Base-by-base conservation (phyloP, 371 early-diverging fungal species). In the Basidiobolus meristosporus region DNA sequence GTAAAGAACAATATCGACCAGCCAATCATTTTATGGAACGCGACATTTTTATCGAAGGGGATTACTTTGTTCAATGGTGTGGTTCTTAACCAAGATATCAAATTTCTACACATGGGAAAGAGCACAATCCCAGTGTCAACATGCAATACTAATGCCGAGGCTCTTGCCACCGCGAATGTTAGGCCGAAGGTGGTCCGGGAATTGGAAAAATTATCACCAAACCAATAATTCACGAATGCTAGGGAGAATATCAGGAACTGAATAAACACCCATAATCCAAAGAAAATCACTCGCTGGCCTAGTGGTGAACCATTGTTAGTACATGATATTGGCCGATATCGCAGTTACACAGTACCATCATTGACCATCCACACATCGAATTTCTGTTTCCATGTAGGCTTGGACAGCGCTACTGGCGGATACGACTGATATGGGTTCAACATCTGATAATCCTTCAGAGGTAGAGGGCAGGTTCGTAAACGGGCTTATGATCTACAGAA, bases 1-100 rank as follows among this genome's bases (percentile, higher is more conserved):
- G 80, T 50, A 57, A 82, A 85, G 36, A 82, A 59, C 18, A 81
- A 59, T 15, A 87, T 72, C 18, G 68, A 62, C 62, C 69, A 81
- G 20, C 79, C 86, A 41, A 82, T 68, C 37, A 62, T 55, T 53
- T 80, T 83, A 58, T 88, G 88, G 51, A 87, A 84, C 38, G 68
- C 62, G 43, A 82, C 63, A 49, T 75, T 78, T 51, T 80, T 69
- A 65, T 88, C 88, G 44, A 77, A 83, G 10, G 82, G 82, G 10
- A 88, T 64, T 22, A 84, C 56, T 10, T 66, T 53, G 52, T 68
- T 73, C 23, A 88, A 60, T 36, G 73, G 67, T 12, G 84, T 81
- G 1, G 68, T 59, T 12, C 85, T 63, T 9, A 82, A 50, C 44
- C 61, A 56, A 17, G 85, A 80, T 33, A 86, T 71, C 20, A 79